phyloP scores from a whole-genome alignment of 2,329 filamentous ascomycete genomes.

The Fusarium sp. region DNA sequence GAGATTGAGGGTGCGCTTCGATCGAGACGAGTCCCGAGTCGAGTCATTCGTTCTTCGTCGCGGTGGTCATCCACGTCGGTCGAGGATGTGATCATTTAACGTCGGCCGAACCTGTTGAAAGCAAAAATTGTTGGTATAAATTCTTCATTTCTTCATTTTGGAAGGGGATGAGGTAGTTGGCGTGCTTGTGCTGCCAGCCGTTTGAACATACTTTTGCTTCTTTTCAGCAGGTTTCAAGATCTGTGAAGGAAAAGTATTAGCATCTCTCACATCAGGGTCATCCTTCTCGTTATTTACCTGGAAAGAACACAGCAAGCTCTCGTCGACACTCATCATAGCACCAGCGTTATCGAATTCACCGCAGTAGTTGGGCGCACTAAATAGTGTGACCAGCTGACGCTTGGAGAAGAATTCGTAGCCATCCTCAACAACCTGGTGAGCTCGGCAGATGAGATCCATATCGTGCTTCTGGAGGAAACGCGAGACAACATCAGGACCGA shows the following conservation, averaged over 20 bases:
- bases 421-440: slow-evolving; percentile 98
- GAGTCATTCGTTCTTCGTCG: slow-evolving; percentile 42
- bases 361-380: slow-evolving; percentile 99
- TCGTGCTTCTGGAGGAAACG: slow-evolving; percentile 99
- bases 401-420: slow-evolving; percentile 99
- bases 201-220: slow-evolving; percentile 99
- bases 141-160: slow-evolving; percentile 44
- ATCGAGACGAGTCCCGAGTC: slow-evolving; percentile 41
- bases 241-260: slow-evolving; percentile 58
- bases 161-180: slow-evolving; percentile 41
- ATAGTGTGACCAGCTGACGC: slow-evolving; percentile 94
- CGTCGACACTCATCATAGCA: slow-evolving; percentile 99
- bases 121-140: slow-evolving; percentile 73
- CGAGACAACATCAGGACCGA: slow-evolving; percentile 96
- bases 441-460: slow-evolving; percentile 99
- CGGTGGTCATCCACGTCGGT: slow-evolving; percentile 43
- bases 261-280: not conserved
- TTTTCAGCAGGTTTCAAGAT: slow-evolving; percentile 99
- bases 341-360: slow-evolving; percentile 99
- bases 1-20: slow-evolving; percentile 43
- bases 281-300: slow-evolving; percentile 70
- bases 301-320: slow-evolving; percentile 98
- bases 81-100: slow-evolving; percentile 68
- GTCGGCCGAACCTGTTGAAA: slow-evolving; percentile 94
- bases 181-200: slow-evolving; percentile 68